A percentile compares a stretch with the other conserved stretches of the same genome.
phyloP scores from a whole-genome alignment of 495 filamentous ascomycete genomes.

The Niebla homalea region DNA sequence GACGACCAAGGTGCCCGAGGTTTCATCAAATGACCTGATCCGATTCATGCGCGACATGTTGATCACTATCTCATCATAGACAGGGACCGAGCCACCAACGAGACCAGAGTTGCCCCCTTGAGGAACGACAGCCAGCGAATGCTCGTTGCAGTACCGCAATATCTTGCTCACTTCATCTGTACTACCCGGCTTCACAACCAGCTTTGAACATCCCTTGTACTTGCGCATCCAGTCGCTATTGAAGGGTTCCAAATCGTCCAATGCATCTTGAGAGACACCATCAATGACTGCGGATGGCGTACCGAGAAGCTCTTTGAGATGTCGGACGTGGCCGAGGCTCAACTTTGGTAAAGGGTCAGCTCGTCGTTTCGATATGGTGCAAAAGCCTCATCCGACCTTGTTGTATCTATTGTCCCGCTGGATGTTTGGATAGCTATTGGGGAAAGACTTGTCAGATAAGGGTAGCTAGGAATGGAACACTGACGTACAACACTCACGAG shows the following conservation, averaged over 20 bases:
- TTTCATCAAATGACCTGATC: conserved; percentile 82
- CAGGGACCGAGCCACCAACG: conserved; percentile 86
- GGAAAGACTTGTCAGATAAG: conserved; percentile 2
- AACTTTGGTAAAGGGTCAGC: conserved; percentile 26
- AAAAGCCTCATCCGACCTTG: conserved; percentile 19
- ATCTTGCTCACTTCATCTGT: conserved; percentile 81
- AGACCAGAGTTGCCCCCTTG: conserved; percentile 95
- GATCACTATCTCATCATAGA: conserved; percentile 96
- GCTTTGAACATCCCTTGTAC: conserved; percentile 76
- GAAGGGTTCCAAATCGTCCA: conserved; percentile 77
- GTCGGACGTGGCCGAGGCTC: conserved; percentile 60
- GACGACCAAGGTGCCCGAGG: conserved; percentile 77
- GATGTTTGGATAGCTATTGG: conserved; percentile 57
- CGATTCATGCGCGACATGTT: conserved; percentile 77
- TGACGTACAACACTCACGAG: conserved; percentile 28
- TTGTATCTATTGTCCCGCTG: conserved; percentile 64
- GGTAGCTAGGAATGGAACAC: neutral
- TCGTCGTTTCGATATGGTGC: neutral
- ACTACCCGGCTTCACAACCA: conserved; percentile 73
- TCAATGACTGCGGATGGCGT: conserved; percentile 69
- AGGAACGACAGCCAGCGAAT: conserved; percentile 84
- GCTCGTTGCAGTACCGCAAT: conserved; percentile 84
- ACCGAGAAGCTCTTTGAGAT: conserved; percentile 66
- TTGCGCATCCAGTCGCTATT: conserved; percentile 99
- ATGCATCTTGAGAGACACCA: conserved; percentile 55